Conservation (phyloP, 768 basidiomycete genomes). For the Termitomyces heimii region DNA sequence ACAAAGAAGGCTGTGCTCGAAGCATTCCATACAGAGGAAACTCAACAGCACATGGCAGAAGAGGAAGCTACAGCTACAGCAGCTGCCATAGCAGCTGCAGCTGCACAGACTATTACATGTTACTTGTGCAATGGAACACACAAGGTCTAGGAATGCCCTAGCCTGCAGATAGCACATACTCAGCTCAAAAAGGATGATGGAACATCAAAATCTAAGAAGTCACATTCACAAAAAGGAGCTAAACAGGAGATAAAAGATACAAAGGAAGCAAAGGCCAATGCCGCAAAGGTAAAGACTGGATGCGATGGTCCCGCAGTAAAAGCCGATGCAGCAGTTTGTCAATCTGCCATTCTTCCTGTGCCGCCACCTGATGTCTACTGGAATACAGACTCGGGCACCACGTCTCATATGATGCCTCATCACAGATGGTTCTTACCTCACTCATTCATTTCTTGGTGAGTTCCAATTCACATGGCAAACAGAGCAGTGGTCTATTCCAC, state of each 20-base stretch:
- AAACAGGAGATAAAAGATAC: no score
- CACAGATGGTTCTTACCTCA: neutral
- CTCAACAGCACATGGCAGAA: no score
- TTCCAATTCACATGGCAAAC: no score
- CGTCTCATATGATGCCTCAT: no score
- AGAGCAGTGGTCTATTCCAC: no score
- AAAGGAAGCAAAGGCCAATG: neutral
- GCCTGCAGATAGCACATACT: neutral
- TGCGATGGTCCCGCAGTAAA: neutral
- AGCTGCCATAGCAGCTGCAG: neutral
- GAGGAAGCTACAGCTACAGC: no score
- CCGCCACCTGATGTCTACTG: neutral
- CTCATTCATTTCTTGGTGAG: neutral
- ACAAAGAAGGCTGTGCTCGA: no score
- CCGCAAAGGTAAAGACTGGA: neutral
- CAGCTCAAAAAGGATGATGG: neutral
- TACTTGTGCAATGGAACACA: neutral
- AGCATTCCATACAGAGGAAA: neutral
- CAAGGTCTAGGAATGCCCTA: neutral
- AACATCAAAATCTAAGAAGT: neutral
- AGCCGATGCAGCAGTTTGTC: no score
- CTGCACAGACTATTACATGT: neutral
- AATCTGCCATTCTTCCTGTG: neutral
- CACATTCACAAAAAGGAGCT: no score
- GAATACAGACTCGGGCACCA: no score